These are phyloP conservation scores for Candida golubevii DNA, from an alignment of 805 yeast species.

Conservation along the genomic window DNA sequence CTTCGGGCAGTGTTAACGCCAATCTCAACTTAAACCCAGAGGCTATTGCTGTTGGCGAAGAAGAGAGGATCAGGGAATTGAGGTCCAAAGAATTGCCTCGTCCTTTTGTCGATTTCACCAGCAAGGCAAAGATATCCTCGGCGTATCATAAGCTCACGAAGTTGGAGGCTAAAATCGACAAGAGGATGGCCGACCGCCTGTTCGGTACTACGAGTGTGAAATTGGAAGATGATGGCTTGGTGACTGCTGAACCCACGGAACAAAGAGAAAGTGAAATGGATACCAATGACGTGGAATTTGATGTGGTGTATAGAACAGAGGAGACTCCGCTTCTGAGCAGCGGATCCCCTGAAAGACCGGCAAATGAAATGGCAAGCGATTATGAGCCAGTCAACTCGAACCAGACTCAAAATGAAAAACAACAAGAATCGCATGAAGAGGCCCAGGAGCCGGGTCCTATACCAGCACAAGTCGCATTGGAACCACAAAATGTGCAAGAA, in stretches of 20 bases:
- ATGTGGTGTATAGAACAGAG: too few species aligned
- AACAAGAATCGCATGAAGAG: too few species aligned
- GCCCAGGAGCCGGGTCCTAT: too few species aligned
- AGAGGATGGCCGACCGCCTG: constrained; percentile 2
- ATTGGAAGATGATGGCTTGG: constrained; percentile 1
- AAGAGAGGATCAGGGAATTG: constrained; percentile 9
- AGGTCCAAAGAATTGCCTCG: constrained; percentile 11
- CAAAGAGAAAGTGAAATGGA: too few species aligned
- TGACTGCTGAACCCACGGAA: too few species aligned
- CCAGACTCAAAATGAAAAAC: too few species aligned
- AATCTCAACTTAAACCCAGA: constrained; percentile 9
- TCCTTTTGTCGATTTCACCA: constrained; percentile 14
- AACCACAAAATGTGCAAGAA: too few species aligned
- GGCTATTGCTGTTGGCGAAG: neutral
- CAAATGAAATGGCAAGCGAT: too few species aligned
- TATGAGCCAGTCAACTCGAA: too few species aligned
- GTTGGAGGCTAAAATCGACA: constrained; percentile 18
- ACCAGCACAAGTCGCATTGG: too few species aligned
- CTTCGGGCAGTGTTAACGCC: constrained; percentile 8
- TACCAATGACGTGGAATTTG: neutral
- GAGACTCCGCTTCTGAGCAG: neutral
- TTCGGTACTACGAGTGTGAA: constrained; percentile 4
- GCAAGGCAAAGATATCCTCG: constrained; percentile 18
- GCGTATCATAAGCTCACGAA: constrained; percentile 21
- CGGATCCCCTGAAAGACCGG: too few species aligned